Base-by-base conservation (phyloP, 2,329 filamentous ascomycete genomes). In the Talaromyces funiculosus region DNA sequence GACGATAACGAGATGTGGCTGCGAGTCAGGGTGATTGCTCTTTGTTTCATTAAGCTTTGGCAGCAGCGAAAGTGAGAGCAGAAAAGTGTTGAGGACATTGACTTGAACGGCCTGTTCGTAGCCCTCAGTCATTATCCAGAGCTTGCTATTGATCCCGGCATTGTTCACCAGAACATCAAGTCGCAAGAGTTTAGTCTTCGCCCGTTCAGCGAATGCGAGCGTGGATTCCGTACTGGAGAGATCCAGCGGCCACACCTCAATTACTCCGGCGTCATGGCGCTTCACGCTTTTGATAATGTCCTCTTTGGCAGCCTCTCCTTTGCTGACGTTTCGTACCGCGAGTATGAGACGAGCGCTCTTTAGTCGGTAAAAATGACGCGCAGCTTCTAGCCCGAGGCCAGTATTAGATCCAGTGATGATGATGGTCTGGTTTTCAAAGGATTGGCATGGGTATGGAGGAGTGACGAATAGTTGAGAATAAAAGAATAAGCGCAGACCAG, bases 51-150 rank as follows among this genome's bases (percentile, higher is more conserved):
- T 77, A 3, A 86, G 72, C 65, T 79, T 82, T 0, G 83, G 83
- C 20, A 86, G 61, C 2, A 85, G 43, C 0, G 83, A 70, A 0
- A 80, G 63, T 0, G 74, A 78, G 0, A 86, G 71, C 1, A 86
- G 66, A 42, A 84, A 76, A 0, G 81, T 83, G 12, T 73, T 76
- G 59, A 86, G 72, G 9, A 83, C 80, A 60, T 86, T 86, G 57
- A 82, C 77, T 0, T 79, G 81, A 40, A 86, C 70, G 0, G 69
- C 78, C 16, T 64, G 68, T 69, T 86, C 83, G 40, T 81, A 72
- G 0, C 73, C 78, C 58, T 83, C 81, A 3, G 70, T 12, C 8
- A 26, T 8, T n/a, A 8, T 37, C 4, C 8, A 59, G 14, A 16
- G 3, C 10, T 35, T 26, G 9, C 18, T 33, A 12, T 45, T 54